A percentile compares a stretch with the other conserved stretches of the same genome.
These are phyloP conservation scores for Lactarius evosmus DNA, from an alignment of 768 basidiomycete genomes.

Conservation along the genomic window DNA sequence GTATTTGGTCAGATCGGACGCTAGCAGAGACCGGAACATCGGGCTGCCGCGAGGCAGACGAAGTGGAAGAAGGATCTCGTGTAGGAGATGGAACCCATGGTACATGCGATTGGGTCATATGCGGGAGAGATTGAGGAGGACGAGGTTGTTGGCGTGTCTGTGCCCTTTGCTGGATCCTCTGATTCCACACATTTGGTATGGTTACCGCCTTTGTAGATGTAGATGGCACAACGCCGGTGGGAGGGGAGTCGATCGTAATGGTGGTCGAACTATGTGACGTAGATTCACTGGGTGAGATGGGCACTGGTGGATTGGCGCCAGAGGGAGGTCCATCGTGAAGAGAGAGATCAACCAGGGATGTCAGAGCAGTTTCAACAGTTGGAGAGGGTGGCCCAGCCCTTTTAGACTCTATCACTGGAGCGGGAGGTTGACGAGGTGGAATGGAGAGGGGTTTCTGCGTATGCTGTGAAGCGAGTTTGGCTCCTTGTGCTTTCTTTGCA, in stretches of 20 bases:
- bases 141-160: constrained; percentile 32
- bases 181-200: constrained; percentile 43
- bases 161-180: constrained; percentile 42
- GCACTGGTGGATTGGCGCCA: constrained; percentile 1
- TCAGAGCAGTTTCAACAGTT: constrained; percentile 7
- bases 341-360: constrained; percentile 15
- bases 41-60: constrained; percentile 8
- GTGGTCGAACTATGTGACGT: constrained; percentile 10
- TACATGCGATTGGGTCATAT: constrained; percentile 11
- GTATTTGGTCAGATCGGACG: constrained; percentile 14
- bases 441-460: constrained; percentile 20
- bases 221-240: constrained; percentile 10
- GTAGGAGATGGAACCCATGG: constrained; percentile 10
- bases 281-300: constrained; percentile 9
- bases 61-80: not conserved
- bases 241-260: constrained; percentile 4
- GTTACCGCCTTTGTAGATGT: constrained; percentile 28
- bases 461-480: constrained; percentile 28
- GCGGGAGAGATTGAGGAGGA: constrained; percentile 22
- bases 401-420: constrained; percentile 12
- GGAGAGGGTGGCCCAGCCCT: constrained; percentile 4
- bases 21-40: constrained; percentile 5
- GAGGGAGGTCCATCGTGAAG: constrained; percentile 13
- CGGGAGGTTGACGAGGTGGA: constrained; percentile 15
- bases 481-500: constrained; percentile 40